phyloP scores from a whole-genome alignment of 345 rosid genomes.

The Sonneratia caseolaris region DNA sequence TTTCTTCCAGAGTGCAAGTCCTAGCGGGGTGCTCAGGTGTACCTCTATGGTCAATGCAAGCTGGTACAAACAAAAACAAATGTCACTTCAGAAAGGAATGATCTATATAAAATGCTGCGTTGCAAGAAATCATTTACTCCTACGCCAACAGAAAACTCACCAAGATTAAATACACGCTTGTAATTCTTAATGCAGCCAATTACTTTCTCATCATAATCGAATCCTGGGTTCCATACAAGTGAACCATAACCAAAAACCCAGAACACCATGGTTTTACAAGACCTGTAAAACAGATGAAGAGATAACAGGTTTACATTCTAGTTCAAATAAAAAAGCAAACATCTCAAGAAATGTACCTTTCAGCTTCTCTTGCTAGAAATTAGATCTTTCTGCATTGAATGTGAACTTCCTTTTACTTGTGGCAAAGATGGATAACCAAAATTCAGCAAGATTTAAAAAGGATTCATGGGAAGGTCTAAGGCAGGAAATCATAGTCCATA shows the following conservation, averaged over 20 bases:
- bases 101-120: background rate
- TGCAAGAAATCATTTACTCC: background rate
- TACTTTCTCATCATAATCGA: constrained; percentile 72
- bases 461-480: too few relatives aligned
- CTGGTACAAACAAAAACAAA: constrained; percentile 26
- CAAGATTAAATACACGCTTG: constrained; percentile 93
- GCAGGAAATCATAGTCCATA: too few relatives aligned
- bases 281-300: background rate
- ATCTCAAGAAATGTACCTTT: background rate
- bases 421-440: too few relatives aligned
- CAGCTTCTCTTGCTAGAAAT: background rate
- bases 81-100: background rate
- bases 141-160: constrained; percentile 22
- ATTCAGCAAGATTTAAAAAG: too few relatives aligned
- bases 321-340: background rate
- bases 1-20: constrained; percentile 76
- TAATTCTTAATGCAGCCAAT: constrained; percentile 79
- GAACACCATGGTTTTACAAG: constrained; percentile 49
- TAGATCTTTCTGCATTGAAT: background rate
- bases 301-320: background rate
- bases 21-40: constrained; percentile 91
- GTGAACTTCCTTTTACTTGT: too few relatives aligned
- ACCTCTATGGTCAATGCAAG: constrained; percentile 97
- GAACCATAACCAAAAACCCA: constrained; percentile 99
- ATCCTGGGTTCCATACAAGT: constrained; percentile 98